Base-by-base conservation (phyloP, 2,329 filamentous ascomycete species). In the Aspergillus costaricaensis region DNA sequence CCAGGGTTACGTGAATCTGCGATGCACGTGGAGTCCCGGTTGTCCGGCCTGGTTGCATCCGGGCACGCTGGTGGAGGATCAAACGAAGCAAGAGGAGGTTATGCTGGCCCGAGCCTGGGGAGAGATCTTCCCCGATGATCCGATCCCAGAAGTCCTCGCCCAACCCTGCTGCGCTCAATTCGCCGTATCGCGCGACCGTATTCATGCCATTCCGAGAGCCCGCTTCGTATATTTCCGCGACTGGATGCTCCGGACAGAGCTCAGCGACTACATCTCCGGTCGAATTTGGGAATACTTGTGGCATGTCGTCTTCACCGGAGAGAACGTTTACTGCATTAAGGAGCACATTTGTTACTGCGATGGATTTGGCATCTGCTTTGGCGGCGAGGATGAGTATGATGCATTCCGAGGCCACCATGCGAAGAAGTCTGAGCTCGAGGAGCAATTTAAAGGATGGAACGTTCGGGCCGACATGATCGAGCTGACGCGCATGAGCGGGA, bases 101-200 rank as follows among this genome's bases (percentile, higher is more conserved):
- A 71, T 81, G 62, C 68, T 83, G 17, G 79, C 79, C 1, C 68
- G 73, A n/a, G 74, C 79, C 0, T 83, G 81, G 81, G 72, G 71
- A 1, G 78, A 82, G 67, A 67, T 83, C 9, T 82, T 82, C 62
- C 80, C 80, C 3, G 69, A 74, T 41, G 74, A 76, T 38, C 72
- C 75, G 2, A 72, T 82, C 12, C 80, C 80, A 2, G 65, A 74
- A 15, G 81, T 86, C 0, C 78, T 88, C 0, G 81, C 84, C 1
- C 85, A 87, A 64, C 83, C 86, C 3, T 88, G 86, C 70, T 88
- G 86, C 68, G 85, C 84, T 2, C 86, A 89, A 65, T 88, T 89
- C 67, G 86, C 86, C 8, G 73, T 88, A 3, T 85, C 82, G 6
- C 75, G 81, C 2, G 84, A 87, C 44, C 80, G 84, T 3, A 85